Evolutionary conservation across 2,329 filamentous ascomycete genomes (phyloP).

Genomic region (Bipolaris gigantea): DNA sequence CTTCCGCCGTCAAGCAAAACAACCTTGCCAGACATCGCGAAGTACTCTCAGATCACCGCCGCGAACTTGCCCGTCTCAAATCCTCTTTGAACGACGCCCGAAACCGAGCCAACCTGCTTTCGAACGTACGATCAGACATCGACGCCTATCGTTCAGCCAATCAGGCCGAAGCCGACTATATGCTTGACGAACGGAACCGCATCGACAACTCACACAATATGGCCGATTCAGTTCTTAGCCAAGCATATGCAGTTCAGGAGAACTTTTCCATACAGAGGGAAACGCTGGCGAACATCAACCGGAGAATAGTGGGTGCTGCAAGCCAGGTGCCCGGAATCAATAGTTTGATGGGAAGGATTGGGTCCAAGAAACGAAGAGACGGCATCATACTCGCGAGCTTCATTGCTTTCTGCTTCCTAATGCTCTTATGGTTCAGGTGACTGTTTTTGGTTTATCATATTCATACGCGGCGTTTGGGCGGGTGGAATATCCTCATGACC

Average conservation of each 20-base stretch:
- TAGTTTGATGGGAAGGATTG: slow-evolving; percentile 86
- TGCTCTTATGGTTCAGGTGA: slow-evolving; percentile 66
- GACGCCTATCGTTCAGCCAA: slow-evolving; percentile 82
- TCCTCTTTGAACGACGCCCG: slow-evolving; percentile 74
- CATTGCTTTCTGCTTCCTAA: slow-evolving; percentile 86
- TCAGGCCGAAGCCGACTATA: slow-evolving; percentile 90
- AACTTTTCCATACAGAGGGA: slow-evolving; percentile 86
- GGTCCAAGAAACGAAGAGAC: slow-evolving; percentile 90
- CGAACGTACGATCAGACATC: slow-evolving; percentile 89
- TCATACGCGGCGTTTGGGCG: slow-evolving; percentile 26
- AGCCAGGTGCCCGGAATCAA: slow-evolving; percentile 93
- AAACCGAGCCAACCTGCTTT: slow-evolving; percentile 85
- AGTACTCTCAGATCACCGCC: slow-evolving; percentile 82
- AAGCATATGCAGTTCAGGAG: slow-evolving; percentile 96
- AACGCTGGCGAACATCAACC: slow-evolving; percentile 83
- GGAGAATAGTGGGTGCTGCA: slow-evolving; percentile 85
- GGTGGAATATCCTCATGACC: slow-evolving; percentile 32
- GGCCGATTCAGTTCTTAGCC: slow-evolving; percentile 86
- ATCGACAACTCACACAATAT: slow-evolving; percentile 89
- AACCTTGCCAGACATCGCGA: slow-evolving; percentile 90
- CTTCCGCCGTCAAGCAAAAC: slow-evolving; percentile 95
- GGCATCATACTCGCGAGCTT: slow-evolving; percentile 90
- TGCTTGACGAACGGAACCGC: slow-evolving; percentile 84
- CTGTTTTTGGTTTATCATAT: slow-evolving; percentile 3
- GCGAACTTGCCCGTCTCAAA: slow-evolving; percentile 76